These are phyloP conservation scores for Begonia fuchsioides DNA, from an alignment of 306 rosid genomes.

Conservation along the genomic window DNA sequence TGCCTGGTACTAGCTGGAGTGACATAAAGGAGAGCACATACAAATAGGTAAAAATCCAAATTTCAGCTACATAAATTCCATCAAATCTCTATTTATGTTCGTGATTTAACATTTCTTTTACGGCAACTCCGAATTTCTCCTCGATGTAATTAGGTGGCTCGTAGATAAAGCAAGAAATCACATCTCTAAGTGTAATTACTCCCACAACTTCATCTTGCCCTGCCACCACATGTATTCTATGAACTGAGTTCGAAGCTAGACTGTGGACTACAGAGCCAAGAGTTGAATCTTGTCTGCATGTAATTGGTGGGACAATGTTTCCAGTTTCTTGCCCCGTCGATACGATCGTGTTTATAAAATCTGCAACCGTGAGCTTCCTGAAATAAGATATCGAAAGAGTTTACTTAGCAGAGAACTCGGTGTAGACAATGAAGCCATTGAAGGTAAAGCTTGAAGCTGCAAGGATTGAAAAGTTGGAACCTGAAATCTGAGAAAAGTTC, in stretches of 20 bases:
- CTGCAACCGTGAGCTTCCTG: constrained; percentile 67
- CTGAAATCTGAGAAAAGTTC: constrained; percentile 76
- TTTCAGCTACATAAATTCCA: constrained; percentile 7
- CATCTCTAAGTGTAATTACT: constrained; percentile 80
- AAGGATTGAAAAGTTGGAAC: constrained; percentile 15
- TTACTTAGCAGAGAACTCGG: neutral
- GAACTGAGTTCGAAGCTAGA: constrained; percentile 68
- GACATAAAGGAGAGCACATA: constrained; percentile 17
- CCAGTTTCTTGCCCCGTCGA: constrained; percentile 23
- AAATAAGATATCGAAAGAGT: constrained; percentile 10
- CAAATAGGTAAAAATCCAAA: constrained; percentile 10
- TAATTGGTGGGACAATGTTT: constrained; percentile 32
- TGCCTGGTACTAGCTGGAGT: constrained; percentile 44
- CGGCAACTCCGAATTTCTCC: constrained; percentile 42
- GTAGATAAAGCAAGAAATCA: constrained; percentile 68
- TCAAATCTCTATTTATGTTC: constrained; percentile 14
- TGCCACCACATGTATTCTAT: constrained; percentile 53
- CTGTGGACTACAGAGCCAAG: constrained; percentile 45
- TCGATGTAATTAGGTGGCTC: constrained; percentile 70
- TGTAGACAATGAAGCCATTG: neutral
- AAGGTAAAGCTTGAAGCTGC: constrained; percentile 1
- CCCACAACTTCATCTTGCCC: constrained; percentile 42
- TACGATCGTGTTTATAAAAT: constrained; percentile 41
- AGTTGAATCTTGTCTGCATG: constrained; percentile 53
- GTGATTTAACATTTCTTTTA: constrained; percentile 45